These are phyloP conservation scores for Prunella vulgaris DNA, from an alignment of 257 asterid species.

Conservation along the genomic window DNA sequence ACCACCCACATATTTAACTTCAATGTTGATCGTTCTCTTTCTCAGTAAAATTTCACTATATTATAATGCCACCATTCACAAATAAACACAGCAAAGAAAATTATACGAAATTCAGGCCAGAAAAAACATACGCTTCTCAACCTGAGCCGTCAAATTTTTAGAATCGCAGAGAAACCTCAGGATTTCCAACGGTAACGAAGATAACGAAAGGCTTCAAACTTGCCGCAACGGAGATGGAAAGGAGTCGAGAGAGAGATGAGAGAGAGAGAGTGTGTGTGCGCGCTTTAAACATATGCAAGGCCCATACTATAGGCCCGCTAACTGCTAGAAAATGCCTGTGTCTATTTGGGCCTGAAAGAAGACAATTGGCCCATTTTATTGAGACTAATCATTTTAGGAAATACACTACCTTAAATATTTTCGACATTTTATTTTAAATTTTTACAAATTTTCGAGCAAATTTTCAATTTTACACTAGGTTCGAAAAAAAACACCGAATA, in stretches of 20 bases:
- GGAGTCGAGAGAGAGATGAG: not conserved
- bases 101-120: not conserved
- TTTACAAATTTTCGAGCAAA: too few species aligned
- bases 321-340: too few species aligned
- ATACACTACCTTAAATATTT: too few species aligned
- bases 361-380: too few species aligned
- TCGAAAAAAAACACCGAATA: too few species aligned
- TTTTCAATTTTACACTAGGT: too few species aligned
- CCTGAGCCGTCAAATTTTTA: not conserved
- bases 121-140: not conserved
- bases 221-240: conserved; percentile 3
- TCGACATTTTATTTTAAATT: too few species aligned
- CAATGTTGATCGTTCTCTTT: not conserved
- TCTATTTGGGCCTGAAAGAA: too few species aligned
- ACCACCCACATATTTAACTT: not conserved
- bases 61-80: not conserved
- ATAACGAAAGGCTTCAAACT: not conserved
- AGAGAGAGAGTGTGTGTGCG: too few species aligned
- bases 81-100: not conserved
- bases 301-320: too few species aligned
- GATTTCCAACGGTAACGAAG: not conserved
- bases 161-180: not conserved
- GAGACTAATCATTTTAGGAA: too few species aligned
- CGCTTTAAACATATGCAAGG: not conserved
- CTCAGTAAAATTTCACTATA: not conserved